These are phyloP conservation scores for Cryptococcus sp. DNA, from an alignment of 1,284 basidiomycete species.

Conservation along the genomic window DNA sequence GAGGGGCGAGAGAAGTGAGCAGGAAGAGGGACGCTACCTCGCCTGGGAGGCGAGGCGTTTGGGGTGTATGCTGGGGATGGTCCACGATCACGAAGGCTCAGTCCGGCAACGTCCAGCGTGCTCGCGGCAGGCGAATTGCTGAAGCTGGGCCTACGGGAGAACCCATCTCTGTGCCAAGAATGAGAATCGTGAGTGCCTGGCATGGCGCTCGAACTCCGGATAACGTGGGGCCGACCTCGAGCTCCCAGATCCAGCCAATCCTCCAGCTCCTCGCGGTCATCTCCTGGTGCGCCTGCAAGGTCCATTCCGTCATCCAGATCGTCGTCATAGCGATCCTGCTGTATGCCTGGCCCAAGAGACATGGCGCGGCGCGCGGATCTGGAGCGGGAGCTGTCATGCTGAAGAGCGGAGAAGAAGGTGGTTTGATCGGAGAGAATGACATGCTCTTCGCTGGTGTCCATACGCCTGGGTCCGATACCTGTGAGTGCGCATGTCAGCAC, in stretches of 20 bases:
- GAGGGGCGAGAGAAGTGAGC: slow-evolving; percentile 14
- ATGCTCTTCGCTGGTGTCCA: slow-evolving; percentile 80
- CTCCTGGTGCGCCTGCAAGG: slow-evolving; percentile 22
- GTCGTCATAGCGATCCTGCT: slow-evolving; percentile 52
- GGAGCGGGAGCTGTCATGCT: slow-evolving; percentile 28
- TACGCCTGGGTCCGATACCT: slow-evolving; percentile 76
- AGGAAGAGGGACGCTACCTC: slow-evolving; percentile 8
- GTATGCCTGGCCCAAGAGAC: slow-evolving; percentile 75
- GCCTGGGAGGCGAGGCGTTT: slow-evolving; percentile 8
- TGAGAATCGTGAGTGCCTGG: slow-evolving; percentile 33
- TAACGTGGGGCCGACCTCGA: slow-evolving; percentile 6
- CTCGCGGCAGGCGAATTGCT: slow-evolving; percentile 4
- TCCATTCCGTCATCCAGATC: slow-evolving; percentile 54
- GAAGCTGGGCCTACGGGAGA: slow-evolving; percentile 29
- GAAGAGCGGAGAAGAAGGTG: slow-evolving; percentile 68
- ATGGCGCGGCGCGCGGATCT: slow-evolving; percentile 60
- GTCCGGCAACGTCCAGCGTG: slow-evolving; percentile 9
- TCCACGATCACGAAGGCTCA: slow-evolving; percentile 38
- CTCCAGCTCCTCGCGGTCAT: slow-evolving; percentile 16
- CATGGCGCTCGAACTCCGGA: slow-evolving; percentile 41
- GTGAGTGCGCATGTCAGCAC: slow-evolving; percentile 4
- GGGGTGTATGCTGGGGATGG: slow-evolving; percentile 53
- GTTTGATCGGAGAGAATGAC: slow-evolving; percentile 71
- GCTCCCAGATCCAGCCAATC: slow-evolving; percentile 19
- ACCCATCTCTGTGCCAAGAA: slow-evolving; percentile 32